Base-by-base conservation (phyloP, 805 yeast genomes). In the Tetrapisispora nanseiensis region DNA sequence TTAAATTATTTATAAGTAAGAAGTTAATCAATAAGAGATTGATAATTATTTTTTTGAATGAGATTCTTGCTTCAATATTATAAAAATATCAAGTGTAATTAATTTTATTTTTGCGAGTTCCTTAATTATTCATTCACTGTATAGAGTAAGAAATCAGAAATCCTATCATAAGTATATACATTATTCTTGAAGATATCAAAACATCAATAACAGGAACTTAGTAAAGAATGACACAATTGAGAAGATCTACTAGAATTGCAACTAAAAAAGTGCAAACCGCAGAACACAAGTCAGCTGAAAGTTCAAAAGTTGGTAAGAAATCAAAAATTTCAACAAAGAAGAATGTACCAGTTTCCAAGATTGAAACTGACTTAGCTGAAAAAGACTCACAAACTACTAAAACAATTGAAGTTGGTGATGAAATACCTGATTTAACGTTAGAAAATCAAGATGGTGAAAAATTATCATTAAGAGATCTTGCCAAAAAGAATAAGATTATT, bases 371-470 rank as follows among this genome's bases (percentile, higher is more conserved):
- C 13, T 9, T 22, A 6, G 27, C 21, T 2, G 26, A 33, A 13
- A 16, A 34, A 9, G 20, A 8, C 21, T 44, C 40, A 21, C 30
- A 40, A 2, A 33, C 35, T 2, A 31, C 37, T 5, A 56, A 51
- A 24, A 39, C 11, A 15, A 33, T 71, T 29, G 59, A 74, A 42
- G 66, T 76, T 15, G 92, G 89, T 22, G 87, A 78, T 53, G 62
- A 61, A 9, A 70, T 84, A 35, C 94, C 94, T 12, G 80, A 76
- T 44, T 50, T 86, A 35, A 68, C 70, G 1, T 66, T 87, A 33
- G 49, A 67, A 41, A 78, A 85, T 55, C 90, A 90, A 61, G 81
- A 82, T 48, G 86, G 74, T n/a, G 68, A 76, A 29, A 73, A 71
- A 28, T 71, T 82, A 16, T 69, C 75, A 29, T 55, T 82, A 47